Evolutionary conservation across 352 stramenopile genomes (phyloP).

Genomic region (Aphanomyces stellatus): DNA sequence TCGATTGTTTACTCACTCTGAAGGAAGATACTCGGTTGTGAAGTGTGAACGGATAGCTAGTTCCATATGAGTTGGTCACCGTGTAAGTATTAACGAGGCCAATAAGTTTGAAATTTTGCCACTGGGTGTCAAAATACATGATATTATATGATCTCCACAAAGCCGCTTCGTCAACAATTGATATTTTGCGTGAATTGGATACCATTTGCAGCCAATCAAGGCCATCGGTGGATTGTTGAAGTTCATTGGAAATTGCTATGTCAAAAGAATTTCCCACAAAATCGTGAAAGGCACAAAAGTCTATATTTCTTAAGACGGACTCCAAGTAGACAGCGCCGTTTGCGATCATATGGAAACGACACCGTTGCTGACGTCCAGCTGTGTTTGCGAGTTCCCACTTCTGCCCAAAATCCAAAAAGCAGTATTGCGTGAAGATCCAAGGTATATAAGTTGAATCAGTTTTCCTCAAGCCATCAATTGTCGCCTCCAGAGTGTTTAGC

Average conservation of each 20-base stretch:
- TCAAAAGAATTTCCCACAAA: background rate
- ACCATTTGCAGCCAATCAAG: too few relatives aligned
- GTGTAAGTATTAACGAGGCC: background rate
- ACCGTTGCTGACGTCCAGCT: background rate
- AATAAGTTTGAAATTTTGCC: conserved; percentile 5
- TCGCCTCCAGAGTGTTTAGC: too few relatives aligned
- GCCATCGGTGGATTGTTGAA: background rate
- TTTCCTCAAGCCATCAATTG: too few relatives aligned
- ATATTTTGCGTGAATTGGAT: too few relatives aligned
- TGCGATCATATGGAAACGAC: background rate
- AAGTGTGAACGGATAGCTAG: background rate
- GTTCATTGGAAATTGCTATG: background rate
- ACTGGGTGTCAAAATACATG: background rate
- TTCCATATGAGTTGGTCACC: background rate
- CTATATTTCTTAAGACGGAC: conserved; percentile 2
- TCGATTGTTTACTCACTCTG: background rate
- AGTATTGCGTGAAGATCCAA: too few relatives aligned
- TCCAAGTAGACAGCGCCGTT: conserved; percentile 4
- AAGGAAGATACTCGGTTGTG: background rate
- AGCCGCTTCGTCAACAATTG: background rate
- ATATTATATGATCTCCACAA: background rate
- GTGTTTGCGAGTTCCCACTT: background rate
- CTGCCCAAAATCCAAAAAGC: too few relatives aligned
- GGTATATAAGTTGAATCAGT: too few relatives aligned
- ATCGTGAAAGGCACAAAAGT: background rate